Conservation (phyloP, 495 filamentous ascomycete genomes). For the Hypoxylon cercidicola region DNA sequence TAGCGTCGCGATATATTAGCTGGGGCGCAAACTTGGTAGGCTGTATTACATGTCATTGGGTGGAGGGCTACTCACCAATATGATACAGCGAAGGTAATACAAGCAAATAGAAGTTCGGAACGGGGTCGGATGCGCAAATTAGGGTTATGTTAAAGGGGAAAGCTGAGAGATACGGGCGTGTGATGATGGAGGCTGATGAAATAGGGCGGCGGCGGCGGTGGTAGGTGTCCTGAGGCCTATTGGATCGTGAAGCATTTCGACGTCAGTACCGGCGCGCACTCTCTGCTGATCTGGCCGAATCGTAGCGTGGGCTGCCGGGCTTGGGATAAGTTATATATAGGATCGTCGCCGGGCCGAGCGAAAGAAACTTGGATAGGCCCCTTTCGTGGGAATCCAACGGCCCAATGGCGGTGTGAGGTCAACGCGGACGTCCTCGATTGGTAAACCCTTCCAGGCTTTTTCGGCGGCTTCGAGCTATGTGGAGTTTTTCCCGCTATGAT, state of each 20-base stretch:
- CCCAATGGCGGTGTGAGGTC: slow-evolving; percentile 44
- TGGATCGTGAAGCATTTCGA: slow-evolving; percentile 50
- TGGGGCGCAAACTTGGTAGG: slow-evolving; percentile 42
- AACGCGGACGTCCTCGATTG: slow-evolving; percentile 36
- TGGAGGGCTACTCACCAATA: slow-evolving; percentile 60
- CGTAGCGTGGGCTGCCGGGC: slow-evolving; percentile 2
- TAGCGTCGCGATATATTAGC: slow-evolving; percentile 46
- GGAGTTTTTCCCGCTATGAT: slow-evolving; percentile 36
- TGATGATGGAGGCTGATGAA: slow-evolving; percentile 32
- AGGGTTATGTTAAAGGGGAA: slow-evolving; percentile 18
- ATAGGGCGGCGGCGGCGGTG: slow-evolving; percentile 27
- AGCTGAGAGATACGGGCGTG: slow-evolving; percentile 23
- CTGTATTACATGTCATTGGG: slow-evolving; percentile 46
- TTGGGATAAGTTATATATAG: slow-evolving; percentile 41
- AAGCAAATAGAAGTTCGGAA: slow-evolving; percentile 26
- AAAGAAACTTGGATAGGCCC: slow-evolving; percentile 22
- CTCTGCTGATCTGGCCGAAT: slow-evolving; percentile 26
- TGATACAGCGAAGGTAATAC: slow-evolving; percentile 55
- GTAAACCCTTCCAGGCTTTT: slow-evolving; percentile 36
- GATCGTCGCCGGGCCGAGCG: slow-evolving; percentile 31
- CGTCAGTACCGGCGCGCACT: slow-evolving; percentile 44
- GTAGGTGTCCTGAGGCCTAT: slow-evolving; percentile 37
- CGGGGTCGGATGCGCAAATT: slow-evolving; percentile 24
- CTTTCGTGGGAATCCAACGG: slow-evolving; percentile 23
- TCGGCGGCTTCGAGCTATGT: slow-evolving; percentile 36